Conservation (phyloP, 2,329 filamentous ascomycete species). For the Magnaporthiopsis incrustans region DNA sequence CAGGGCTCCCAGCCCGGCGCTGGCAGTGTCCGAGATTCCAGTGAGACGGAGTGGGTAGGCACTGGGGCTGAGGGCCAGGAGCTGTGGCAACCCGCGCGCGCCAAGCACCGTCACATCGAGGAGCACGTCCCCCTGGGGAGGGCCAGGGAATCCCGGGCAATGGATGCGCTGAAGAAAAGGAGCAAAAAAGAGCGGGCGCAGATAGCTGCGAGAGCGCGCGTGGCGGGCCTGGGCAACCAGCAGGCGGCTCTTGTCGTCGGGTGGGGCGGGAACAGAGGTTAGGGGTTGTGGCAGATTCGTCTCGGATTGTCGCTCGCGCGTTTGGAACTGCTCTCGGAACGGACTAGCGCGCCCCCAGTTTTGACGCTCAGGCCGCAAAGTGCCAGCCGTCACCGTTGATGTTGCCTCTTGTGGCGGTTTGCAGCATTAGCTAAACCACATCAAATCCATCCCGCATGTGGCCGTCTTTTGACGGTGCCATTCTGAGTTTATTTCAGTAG, state of each 20-base stretch:
- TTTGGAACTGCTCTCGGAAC: slow-evolving; percentile 25
- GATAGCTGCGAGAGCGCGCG: too few species aligned
- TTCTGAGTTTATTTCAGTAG: too few species aligned
- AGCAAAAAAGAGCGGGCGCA: neutral
- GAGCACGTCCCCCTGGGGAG: neutral
- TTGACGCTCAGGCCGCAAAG: neutral
- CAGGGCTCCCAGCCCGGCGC: neutral
- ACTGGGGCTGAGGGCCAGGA: neutral
- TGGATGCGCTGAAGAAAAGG: neutral
- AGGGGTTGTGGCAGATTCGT: slow-evolving; percentile 38
- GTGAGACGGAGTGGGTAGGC: neutral
- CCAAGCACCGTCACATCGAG: neutral
- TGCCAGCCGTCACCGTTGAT: neutral
- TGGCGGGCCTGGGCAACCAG: too few species aligned
- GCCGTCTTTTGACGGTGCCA: too few species aligned
- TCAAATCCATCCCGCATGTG: neutral
- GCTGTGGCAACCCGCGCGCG: neutral
- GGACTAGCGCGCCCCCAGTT: slow-evolving; percentile 2
- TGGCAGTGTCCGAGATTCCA: neutral
- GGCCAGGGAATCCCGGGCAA: neutral
- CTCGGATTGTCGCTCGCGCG: slow-evolving; percentile 33
- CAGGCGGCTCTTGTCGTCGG: neutral
- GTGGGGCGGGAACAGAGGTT: neutral
- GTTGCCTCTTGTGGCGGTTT: neutral
- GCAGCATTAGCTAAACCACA: neutral